Percentiles rank a stretch among this genome's conserved stretches.
phyloP scores from a whole-genome alignment of 1,284 basidiomycete species.

The Pyrrhoderma lamaoense region DNA sequence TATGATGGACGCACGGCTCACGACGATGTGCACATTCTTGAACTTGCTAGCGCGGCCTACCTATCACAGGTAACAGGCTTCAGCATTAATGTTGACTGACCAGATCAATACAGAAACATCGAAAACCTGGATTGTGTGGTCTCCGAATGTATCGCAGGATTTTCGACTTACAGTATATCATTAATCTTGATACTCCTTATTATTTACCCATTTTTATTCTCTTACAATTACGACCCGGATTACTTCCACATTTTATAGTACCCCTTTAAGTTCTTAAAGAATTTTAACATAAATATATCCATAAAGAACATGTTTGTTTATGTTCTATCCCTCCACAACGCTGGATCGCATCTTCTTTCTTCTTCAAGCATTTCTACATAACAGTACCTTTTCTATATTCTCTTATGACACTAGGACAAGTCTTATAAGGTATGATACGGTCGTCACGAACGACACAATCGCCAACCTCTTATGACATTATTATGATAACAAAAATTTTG shows the following conservation, averaged over 20 bases:
- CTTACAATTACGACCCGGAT: neutral
- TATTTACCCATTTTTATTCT: neutral
- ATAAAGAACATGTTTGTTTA: no score
- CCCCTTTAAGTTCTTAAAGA: no score
- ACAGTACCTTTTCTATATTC: no score
- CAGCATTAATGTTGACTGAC: constrained; percentile 38
- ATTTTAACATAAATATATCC: no score
- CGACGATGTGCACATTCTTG: constrained; percentile 80
- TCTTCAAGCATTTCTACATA: neutral
- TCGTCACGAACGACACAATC: neutral
- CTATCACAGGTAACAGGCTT: constrained; percentile 88
- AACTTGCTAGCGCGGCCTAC: constrained; percentile 84
- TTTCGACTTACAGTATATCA: no score
- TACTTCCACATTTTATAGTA: neutral
- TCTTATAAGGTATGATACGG: neutral
- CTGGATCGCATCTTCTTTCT: no score
- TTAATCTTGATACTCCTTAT: no score
- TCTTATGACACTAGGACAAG: neutral
- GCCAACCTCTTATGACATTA: neutral
- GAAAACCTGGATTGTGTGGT: no score
- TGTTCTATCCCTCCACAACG: no score
- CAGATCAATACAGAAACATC: no score
- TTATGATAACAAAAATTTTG: neutral
- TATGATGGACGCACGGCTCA: constrained; percentile 78
- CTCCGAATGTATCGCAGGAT: no score